Evolutionary conservation across 2,329 filamentous ascomycete species (phyloP).

Genomic region (Stylonectria norvegica): DNA sequence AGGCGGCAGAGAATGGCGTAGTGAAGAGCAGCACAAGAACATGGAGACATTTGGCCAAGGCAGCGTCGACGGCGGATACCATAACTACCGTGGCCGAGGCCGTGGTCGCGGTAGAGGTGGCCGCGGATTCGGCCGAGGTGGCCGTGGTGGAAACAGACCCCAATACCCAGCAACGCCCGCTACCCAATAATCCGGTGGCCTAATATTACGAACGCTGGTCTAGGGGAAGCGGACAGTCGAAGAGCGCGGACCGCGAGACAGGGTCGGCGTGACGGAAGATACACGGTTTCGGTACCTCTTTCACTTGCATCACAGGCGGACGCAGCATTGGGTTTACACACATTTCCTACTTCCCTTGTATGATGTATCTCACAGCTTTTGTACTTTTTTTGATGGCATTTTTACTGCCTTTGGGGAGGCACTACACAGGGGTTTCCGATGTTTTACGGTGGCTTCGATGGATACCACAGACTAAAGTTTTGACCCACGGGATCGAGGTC

Average conservation of each 20-base stretch:
- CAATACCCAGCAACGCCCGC: constrained; percentile 30
- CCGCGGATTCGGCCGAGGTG: constrained; percentile 38
- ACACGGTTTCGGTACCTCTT: no score
- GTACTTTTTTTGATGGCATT: constrained; percentile 20
- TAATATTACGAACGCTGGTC: neutral
- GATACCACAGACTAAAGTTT: constrained; percentile 14
- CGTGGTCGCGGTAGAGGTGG: constrained; percentile 63
- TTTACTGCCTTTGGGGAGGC: constrained; percentile 15
- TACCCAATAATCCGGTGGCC: constrained; percentile 24
- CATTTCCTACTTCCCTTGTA: constrained; percentile 20
- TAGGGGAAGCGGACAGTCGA: no score
- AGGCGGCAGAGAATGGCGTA: constrained; percentile 84
- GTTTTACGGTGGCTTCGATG: constrained; percentile 10
- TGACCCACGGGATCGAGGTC: constrained; percentile 16
- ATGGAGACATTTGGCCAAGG: constrained; percentile 98
- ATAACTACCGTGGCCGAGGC: constrained; percentile 75
- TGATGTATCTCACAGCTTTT: constrained; percentile 31
- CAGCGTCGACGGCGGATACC: constrained; percentile 79
- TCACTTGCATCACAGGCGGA: neutral
- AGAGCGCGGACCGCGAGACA: no score
- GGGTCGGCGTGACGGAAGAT: no score
- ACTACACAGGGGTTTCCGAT: constrained; percentile 12
- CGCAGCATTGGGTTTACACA: constrained; percentile 6
- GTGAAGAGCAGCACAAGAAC: constrained; percentile 91
- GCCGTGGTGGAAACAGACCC: constrained; percentile 36